Evolutionary conservation across 1,284 basidiomycete genomes (phyloP).

Genomic region (Kalmanozyma brasiliensis): DNA sequence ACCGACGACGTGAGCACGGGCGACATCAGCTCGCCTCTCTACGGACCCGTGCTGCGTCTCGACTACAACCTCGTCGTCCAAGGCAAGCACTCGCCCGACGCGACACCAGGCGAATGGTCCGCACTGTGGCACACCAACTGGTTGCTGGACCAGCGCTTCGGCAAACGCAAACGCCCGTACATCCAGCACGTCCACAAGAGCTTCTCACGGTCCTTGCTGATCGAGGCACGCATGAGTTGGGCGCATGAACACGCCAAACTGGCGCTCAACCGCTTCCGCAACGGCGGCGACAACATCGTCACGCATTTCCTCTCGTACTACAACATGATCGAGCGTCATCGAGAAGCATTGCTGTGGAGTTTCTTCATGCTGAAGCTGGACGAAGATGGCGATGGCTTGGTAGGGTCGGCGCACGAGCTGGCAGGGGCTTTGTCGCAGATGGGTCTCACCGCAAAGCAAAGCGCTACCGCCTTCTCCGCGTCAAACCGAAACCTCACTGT

Average conservation of each 20-base stretch:
- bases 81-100: conserved; percentile 17
- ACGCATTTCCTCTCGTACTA: conserved; percentile 48
- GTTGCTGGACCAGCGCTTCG: conserved; percentile 51
- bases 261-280: conserved; percentile 39
- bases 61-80: conserved; percentile 39
- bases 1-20: conserved; percentile 16
- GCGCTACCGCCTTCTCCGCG: neutral
- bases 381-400: conserved; percentile 27
- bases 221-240: conserved; percentile 42
- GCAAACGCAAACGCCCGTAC: conserved; percentile 36
- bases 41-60: conserved; percentile 52
- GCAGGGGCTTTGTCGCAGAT: conserved; percentile 17
- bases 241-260: conserved; percentile 32
- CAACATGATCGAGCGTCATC: conserved; percentile 54
- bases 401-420: conserved; percentile 13
- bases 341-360: conserved; percentile 60
- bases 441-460: conserved; percentile 19
- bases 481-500: conserved; percentile 11
- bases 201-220: conserved; percentile 32
- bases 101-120: conserved; percentile 45
- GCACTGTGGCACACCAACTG: conserved; percentile 31
- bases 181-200: conserved; percentile 44
- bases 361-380: conserved; percentile 53
- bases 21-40: conserved; percentile 49
- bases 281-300: conserved; percentile 35